Evolutionary conservation across 495 filamentous ascomycete species (phyloP), one percentile per base, ranked within the genome.

Genomic region (Hypoxylon trugodes): DNA sequence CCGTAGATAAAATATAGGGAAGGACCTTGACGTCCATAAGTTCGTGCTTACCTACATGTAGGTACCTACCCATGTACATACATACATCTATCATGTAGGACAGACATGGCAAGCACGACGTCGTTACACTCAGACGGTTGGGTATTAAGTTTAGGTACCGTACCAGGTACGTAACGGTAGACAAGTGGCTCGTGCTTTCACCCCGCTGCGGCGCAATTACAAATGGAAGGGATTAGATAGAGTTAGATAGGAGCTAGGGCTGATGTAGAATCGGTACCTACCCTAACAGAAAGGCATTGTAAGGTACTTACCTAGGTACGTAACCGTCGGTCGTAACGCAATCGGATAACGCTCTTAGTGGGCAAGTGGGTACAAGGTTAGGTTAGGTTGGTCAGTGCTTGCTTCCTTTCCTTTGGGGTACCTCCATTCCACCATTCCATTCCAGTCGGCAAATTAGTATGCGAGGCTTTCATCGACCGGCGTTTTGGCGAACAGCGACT

Each of bases 361-460:
- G n/a, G n/a, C n/a, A n/a, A n/a, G n/a, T n/a, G n/a, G n/a, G n/a
- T n/a, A n/a, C n/a, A n/a, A n/a, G n/a, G n/a, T n/a, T n/a, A n/a
- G n/a, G n/a, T n/a, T n/a, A n/a, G n/a, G n/a, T n/a, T 64, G 61
- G 61, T 59, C 61, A 49, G 54, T 65, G 61, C 61, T 54, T 32
- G 35, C 41, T n/a, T 40, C 10, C 26, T 45, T 22, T 16, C 15
- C n/a, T 16, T 5, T 19, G 30, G 43, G 38, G 33, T n/a, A n/a
- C 37, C 57, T 40, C 38, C 37, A 52, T 60, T 53, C 38, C 37
- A 30, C 32, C n/a, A n/a, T n/a, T n/a, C 15, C 53, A 48, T 57
- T 50, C 59, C 51, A 41, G 45, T 56, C 62, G 62, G 61, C 45
- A 60, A 66, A 60, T 51, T 60, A 55, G 35, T 45, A 65, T 50